Evolutionary conservation across 2,329 filamentous ascomycete genomes (phyloP), one percentile per base, ranked within the genome.

Genomic region (Xylariales sp.): DNA sequence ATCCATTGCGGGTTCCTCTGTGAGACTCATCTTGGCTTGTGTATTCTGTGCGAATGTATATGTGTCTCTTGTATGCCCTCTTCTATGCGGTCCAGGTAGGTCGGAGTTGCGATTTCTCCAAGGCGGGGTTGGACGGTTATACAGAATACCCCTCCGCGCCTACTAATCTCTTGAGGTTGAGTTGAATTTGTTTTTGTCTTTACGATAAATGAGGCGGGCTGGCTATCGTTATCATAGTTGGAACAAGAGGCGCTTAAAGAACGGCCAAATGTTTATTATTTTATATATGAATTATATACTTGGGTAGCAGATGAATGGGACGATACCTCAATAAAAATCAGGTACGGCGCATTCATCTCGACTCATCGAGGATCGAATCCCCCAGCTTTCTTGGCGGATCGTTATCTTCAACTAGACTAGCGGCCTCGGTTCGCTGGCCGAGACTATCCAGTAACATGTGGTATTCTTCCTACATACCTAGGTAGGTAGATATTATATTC

Each of bases 1-100:
- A 69, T 89, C 84, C 87, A 89, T 89, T 1, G 75, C 69, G 1
- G 71, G 71, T 28, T 76, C 73, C 43, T 69, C 64, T 28, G 60
- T 64, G 39, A 65, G 36, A n/a, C 49, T 63, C 71, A 65, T 74
- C 32, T 60, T 64, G 23, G n/a, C 6, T 55, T 57, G 32, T 48
- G 10, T 28, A 4, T 23, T 23, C 3, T 14, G 28, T 57, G 16
- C 4, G 6, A 28, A 28, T 39, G n/a, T 59, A 32, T 12, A 1
- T 34, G 32, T 56, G 28, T 45, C 12, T 41, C 10, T 41, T 14
- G 10, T 41, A 41, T 41, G 5, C 12, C 39, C 9, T 2, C 39
- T 12, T 12, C 39, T 10, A 41, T 41, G 39, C 12, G 12, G 12
- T 41, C 9, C 18, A 7, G 9, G 1, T 14, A 18, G n/a, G 39